Evolutionary conservation across 306 rosid species (phyloP).

Genomic region (Vicia faba): DNA sequence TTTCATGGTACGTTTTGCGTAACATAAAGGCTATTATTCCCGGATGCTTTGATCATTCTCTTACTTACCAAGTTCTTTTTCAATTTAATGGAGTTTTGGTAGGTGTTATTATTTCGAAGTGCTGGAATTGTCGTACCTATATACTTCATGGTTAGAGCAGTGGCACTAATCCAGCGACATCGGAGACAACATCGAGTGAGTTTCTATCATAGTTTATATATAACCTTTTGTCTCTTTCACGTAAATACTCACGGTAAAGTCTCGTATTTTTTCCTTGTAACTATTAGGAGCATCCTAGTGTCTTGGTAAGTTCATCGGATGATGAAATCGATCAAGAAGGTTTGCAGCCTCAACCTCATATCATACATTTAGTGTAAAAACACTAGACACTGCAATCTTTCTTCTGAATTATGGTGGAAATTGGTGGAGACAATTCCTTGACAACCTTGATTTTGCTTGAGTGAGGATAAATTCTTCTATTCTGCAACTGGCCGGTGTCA

Average conservation of each 20-base stretch:
- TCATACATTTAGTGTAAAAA: slow-evolving; percentile 54
- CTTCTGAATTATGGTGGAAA: slow-evolving; percentile 31
- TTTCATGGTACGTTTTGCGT: slow-evolving; percentile 61
- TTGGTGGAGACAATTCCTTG: slow-evolving; percentile 33
- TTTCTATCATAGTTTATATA: slow-evolving; percentile 14
- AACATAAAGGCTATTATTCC: background rate
- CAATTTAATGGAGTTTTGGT: slow-evolving; percentile 37
- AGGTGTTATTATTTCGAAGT: slow-evolving; percentile 67
- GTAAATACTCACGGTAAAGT: slow-evolving; percentile 20
- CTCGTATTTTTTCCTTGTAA: slow-evolving; percentile 15
- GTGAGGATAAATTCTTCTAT: slow-evolving; percentile 7
- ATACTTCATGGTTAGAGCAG: slow-evolving; percentile 63
- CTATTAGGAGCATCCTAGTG: slow-evolving; percentile 58
- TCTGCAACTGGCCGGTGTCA: background rate
- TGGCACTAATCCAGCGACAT: slow-evolving; percentile 59
- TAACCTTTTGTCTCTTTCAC: slow-evolving; percentile 1
- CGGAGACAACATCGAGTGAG: slow-evolving; percentile 60
- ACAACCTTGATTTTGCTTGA: slow-evolving; percentile 32
- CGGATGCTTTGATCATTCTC: slow-evolving; percentile 21
- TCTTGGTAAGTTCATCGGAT: slow-evolving; percentile 47
- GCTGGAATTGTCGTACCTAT: slow-evolving; percentile 68
- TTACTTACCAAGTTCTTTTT: slow-evolving; percentile 28
- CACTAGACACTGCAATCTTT: slow-evolving; percentile 22
- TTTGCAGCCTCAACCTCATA: slow-evolving; percentile 53
- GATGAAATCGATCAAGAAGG: slow-evolving; percentile 49